Conservation (phyloP, 2,329 filamentous ascomycete genomes). For the Onygenales sp. region DNA sequence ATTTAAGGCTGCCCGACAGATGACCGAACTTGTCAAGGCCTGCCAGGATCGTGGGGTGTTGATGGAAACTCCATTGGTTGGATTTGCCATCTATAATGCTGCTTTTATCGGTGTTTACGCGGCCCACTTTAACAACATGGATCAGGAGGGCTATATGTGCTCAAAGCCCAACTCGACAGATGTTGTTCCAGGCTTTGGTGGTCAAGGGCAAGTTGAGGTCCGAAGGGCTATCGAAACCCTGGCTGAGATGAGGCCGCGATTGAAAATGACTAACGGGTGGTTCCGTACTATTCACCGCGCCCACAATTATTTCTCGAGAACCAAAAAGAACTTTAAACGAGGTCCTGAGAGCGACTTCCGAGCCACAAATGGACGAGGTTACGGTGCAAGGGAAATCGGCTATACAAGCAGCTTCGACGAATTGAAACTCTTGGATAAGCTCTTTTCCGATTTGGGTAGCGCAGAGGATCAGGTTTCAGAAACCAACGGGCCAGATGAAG, state of each 20-base stretch:
- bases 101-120: conserved; percentile 44
- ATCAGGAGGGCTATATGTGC: conserved; percentile 40
- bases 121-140: conserved; percentile 47
- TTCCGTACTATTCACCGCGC: conserved; percentile 35
- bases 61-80: conserved; percentile 47
- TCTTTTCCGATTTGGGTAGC: conserved; percentile 30
- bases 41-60: conserved; percentile 43
- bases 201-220: conserved; percentile 22
- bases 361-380: conserved; percentile 15
- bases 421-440: conserved; percentile 32
- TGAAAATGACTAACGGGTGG: conserved; percentile 33
- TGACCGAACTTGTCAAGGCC: conserved; percentile 43
- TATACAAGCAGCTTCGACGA: conserved; percentile 27
- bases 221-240: conserved; percentile 30
- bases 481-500: conserved; percentile 22
- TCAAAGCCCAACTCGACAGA: conserved; percentile 17
- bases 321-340: conserved; percentile 28
- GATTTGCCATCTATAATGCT: conserved; percentile 47
- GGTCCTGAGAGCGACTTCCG: conserved; percentile 18
- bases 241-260: conserved; percentile 30
- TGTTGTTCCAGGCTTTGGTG: conserved; percentile 12
- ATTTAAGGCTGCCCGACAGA: conserved; percentile 43
- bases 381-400: conserved; percentile 23
- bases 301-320: conserved; percentile 31
- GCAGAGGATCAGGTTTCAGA: conserved; percentile 31